Conservation (phyloP, 768 basidiomycete genomes). For the Dacryopinax spathularia region DNA sequence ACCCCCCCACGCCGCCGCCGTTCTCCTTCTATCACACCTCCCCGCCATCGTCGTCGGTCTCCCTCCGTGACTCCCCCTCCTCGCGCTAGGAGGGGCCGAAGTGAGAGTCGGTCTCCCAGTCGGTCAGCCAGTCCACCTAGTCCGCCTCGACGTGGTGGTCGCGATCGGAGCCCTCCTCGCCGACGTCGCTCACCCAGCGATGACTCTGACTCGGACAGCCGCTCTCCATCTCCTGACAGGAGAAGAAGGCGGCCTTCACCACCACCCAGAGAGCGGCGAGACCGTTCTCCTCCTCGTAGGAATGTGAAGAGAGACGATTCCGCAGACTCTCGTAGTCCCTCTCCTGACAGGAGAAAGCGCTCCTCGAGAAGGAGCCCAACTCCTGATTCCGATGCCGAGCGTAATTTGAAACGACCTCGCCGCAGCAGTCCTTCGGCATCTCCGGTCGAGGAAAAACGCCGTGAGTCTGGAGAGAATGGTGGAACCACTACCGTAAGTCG, state of each 20-base stretch:
- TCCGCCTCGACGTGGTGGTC: conserved; percentile 15
- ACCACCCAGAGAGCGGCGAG: neutral
- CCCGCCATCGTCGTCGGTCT: conserved; percentile 31
- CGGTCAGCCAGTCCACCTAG: conserved; percentile 25
- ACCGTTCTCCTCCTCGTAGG: neutral
- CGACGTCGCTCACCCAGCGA: conserved; percentile 16
- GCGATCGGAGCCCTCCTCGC: conserved; percentile 43
- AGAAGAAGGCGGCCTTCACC: conserved; percentile 1
- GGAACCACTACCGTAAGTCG: neutral
- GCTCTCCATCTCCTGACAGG: conserved; percentile 10
- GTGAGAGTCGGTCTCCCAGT: conserved; percentile 2
- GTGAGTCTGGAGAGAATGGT: neutral
- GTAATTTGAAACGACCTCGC: conserved; percentile 13
- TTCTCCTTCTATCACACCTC: conserved; percentile 20
- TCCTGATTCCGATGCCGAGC: conserved; percentile 9
- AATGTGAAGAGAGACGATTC: neutral
- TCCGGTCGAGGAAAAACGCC: neutral
- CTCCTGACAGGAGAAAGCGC: conserved; percentile 7
- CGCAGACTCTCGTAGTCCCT: neutral
- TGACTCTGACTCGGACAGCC: neutral
- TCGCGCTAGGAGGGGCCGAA: conserved; percentile 18
- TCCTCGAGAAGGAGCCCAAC: neutral
- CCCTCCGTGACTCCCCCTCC: conserved; percentile 39
- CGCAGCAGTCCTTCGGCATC: conserved; percentile 5
- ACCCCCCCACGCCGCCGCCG: conserved; percentile 32